phyloP scores from a whole-genome alignment of 768 basidiomycete species.

The Tubosaeta brunneosetosa region DNA sequence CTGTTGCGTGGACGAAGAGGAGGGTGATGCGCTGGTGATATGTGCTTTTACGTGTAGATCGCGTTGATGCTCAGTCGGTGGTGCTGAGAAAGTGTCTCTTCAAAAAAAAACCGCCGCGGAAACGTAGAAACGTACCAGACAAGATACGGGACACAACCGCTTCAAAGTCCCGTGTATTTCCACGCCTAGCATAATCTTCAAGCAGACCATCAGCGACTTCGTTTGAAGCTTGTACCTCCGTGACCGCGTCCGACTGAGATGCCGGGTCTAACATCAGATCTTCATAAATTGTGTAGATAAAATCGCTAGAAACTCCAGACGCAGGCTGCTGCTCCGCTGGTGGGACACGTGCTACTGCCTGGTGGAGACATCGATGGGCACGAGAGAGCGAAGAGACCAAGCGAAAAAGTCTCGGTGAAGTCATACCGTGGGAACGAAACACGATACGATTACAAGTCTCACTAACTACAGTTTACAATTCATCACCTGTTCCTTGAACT shows the following conservation, averaged over 20 bases:
- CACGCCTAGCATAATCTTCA: slow-evolving; percentile 42
- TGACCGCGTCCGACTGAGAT: slow-evolving; percentile 5
- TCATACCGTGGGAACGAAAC: not conserved
- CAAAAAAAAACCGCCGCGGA: not conserved
- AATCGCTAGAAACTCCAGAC: slow-evolving; percentile 18
- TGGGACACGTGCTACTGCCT: slow-evolving; percentile 5
- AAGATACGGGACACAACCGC: slow-evolving; percentile 39
- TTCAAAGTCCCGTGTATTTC: slow-evolving; percentile 46
- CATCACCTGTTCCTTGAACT: slow-evolving; percentile 27
- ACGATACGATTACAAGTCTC: not conserved
- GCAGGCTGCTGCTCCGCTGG: not conserved
- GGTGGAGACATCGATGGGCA: slow-evolving; percentile 18
- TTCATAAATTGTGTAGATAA: slow-evolving; percentile 33
- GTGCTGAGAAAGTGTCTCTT: slow-evolving; percentile 17
- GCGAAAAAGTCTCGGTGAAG: slow-evolving; percentile 1
- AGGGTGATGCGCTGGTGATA: slow-evolving; percentile 28
- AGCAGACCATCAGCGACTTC: slow-evolving; percentile 45
- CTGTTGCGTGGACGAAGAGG: slow-evolving; percentile 20
- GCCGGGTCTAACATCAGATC: slow-evolving; percentile 34
- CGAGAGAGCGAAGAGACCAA: slow-evolving; percentile 2
- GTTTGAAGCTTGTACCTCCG: slow-evolving; percentile 36
- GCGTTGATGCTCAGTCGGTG: slow-evolving; percentile 52
- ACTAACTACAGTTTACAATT: slow-evolving; percentile 16
- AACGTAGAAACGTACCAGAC: slow-evolving; percentile 34
- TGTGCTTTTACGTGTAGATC: slow-evolving; percentile 72